Base-by-base conservation (phyloP, 768 basidiomycete genomes). In the Lactarius indigo region DNA sequence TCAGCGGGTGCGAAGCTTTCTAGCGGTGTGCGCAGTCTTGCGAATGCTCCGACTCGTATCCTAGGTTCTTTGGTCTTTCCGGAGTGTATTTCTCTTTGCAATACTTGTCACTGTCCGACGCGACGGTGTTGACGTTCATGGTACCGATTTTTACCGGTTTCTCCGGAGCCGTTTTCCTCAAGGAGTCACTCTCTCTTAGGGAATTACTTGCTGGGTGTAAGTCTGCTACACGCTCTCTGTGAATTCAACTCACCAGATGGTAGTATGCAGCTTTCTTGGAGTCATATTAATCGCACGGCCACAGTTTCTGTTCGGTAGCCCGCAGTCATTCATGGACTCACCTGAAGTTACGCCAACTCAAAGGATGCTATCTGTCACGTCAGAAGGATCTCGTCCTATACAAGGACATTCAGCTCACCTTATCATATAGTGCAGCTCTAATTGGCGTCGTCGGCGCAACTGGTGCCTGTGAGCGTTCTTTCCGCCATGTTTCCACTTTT, bases 371-470 rank as follows among this genome's bases (percentile, higher is more conserved):
- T 89, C 89, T 3, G 86, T 92, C 4, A 83, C 81, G 81, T 88
- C 69, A 56, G 81, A 63, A 31, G 3, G 18, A 1, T 28, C 18
- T 26, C 17, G 23, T 65, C 8, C 26, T 18, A 23, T 3, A 47
- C 30, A 2, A 13, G 50, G 47, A 5, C 26, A 13, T 55, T 63
- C 28, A 13, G 57, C 39, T 56, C 33, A 57, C 61, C 10, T 28
- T 37, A 10, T n/a, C 26, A 18, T 56, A 26, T 64, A 89, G 88
- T 5, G 79, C 87, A 35, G 84, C 86, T 1, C 76, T 94, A 30
- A 54, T 89, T 9, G 87, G 89, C n/a, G 88, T 92, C 0, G 39
- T 85, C 0, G 87, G 89, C 1, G 78, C 84, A 0, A 84, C 88
- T 17, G 85, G 85, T 1, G 89, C 92, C 30, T 88, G 91, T 92